phyloP scores from a whole-genome alignment of 371 early-diverging fungal species.

The Chytridium lagenaria region DNA sequence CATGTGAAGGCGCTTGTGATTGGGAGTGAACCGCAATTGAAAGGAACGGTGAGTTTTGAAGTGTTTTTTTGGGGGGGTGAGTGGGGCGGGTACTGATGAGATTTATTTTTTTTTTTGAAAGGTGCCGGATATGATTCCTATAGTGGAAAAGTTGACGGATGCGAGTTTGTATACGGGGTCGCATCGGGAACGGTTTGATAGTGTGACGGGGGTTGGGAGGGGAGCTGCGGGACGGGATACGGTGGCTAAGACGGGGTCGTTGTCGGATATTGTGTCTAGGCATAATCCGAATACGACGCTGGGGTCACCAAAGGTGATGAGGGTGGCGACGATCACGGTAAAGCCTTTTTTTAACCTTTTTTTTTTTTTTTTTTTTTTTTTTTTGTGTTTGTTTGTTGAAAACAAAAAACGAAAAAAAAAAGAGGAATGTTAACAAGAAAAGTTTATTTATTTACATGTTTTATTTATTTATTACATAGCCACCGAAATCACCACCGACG shows the following conservation, averaged over 20 bases:
- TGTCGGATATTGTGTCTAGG: slow-evolving; percentile 35
- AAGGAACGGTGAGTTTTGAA: slow-evolving; percentile 32
- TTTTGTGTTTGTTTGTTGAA: background rate
- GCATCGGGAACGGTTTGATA: slow-evolving; percentile 56
- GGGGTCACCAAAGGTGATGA: slow-evolving; percentile 22
- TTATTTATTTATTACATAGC: background rate
- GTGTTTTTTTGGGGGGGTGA: background rate
- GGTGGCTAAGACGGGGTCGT: slow-evolving; percentile 29
- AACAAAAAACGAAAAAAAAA: too few relatives aligned
- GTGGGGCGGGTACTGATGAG: background rate
- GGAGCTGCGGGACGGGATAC: slow-evolving; percentile 49
- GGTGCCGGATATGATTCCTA: slow-evolving; percentile 37
- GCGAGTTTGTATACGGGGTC: slow-evolving; percentile 55
- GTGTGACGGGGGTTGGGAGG: slow-evolving; percentile 50
- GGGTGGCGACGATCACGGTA: slow-evolving; percentile 24
- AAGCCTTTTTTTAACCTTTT: too few relatives aligned
- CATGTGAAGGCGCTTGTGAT: slow-evolving; percentile 31
- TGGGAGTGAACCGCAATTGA: slow-evolving; percentile 17
- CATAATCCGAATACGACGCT: slow-evolving; percentile 41
- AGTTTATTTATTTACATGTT: background rate
- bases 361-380: background rate
- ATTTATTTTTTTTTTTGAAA: slow-evolving; percentile 13
- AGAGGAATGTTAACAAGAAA: too few relatives aligned
- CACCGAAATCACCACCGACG: slow-evolving; percentile 1
- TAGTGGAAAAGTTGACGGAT: slow-evolving; percentile 52